A percentile compares a stretch with the other conserved stretches of the same genome.
phyloP scores from a whole-genome alignment of 176 grass and related monocot species.

The Otatea glauca region DNA sequence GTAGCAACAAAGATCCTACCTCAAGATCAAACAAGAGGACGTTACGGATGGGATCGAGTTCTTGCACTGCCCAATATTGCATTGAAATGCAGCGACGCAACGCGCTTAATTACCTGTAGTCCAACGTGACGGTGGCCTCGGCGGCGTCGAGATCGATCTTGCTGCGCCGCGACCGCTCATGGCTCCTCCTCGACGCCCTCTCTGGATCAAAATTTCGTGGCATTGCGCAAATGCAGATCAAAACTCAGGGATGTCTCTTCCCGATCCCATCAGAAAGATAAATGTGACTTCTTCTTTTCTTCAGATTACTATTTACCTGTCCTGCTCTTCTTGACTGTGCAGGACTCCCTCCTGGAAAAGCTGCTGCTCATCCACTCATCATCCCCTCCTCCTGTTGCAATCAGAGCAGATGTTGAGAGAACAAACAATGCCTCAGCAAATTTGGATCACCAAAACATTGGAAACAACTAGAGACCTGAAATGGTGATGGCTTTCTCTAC shows the following conservation, averaged over 20 bases:
- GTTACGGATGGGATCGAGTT: background rate
- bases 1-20: conserved; percentile 89
- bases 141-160: conserved; percentile 97
- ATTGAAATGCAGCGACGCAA: background rate
- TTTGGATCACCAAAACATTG: conserved; percentile 23
- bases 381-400: conserved; percentile 57
- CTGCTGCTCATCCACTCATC: conserved; percentile 74
- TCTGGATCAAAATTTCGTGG: conserved; percentile 47
- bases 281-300: background rate
- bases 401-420: background rate
- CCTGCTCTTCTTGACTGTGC: conserved; percentile 81
- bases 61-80: background rate
- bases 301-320: conserved; percentile 48
- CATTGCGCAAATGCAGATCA: conserved; percentile 32
- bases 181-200: conserved; percentile 57
- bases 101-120: conserved; percentile 57
- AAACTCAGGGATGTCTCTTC: background rate
- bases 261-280: conserved; percentile 9
- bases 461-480: conserved; percentile 12
- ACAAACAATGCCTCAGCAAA: background rate
- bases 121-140: conserved; percentile 85
- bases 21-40: conserved; percentile 21
- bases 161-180: conserved; percentile 66
- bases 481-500: conserved; percentile 42
- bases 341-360: conserved; percentile 68